These are phyloP conservation scores for Trichophaea hybrida DNA, from an alignment of 2,329 filamentous ascomycete species.

Conservation along the genomic window DNA sequence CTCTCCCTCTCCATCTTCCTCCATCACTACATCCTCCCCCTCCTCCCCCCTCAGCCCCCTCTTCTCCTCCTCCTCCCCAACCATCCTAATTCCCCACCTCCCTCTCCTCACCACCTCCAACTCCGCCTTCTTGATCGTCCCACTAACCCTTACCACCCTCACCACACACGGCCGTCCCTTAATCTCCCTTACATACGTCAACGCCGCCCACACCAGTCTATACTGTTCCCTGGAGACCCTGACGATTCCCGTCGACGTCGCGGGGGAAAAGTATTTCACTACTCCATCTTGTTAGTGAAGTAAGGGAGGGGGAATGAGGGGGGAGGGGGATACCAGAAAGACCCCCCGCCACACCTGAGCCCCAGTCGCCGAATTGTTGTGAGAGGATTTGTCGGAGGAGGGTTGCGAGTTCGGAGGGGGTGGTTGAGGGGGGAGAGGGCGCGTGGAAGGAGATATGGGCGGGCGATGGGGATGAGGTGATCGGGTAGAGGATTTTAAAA, in stretches of 20 bases:
- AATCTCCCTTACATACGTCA: conserved; percentile 63
- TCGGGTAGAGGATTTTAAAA: conserved; percentile 81
- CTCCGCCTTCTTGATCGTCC: conserved; percentile 84
- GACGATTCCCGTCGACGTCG: conserved; percentile 90
- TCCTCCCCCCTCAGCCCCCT: conserved; percentile 2
- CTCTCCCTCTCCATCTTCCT: too few species aligned
- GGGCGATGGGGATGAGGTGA: conserved; percentile 31
- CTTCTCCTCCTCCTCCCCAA: conserved; percentile 8
- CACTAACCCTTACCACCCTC: conserved; percentile 72
- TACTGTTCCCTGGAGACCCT: conserved; percentile 70
- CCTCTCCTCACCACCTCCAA: conserved; percentile 56
- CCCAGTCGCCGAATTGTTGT: conserved; percentile 76
- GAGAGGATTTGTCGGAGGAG: conserved; percentile 57
- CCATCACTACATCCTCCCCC: conserved; percentile 16
- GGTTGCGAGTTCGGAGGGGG: conserved; percentile 48
- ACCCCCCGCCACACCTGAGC: conserved; percentile 56
- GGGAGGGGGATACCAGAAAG: conserved; percentile 40
- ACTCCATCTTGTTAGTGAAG: neutral
- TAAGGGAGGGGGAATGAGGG: neutral
- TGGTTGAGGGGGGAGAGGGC: conserved; percentile 60
- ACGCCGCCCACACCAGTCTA: conserved; percentile 74
- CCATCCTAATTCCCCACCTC: conserved; percentile 14
- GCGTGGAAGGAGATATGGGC: conserved; percentile 61
- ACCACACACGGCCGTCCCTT: conserved; percentile 58
- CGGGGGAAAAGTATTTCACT: conserved; percentile 86